Base-by-base conservation (phyloP, 306 rosid species). In the Rubus idaeus region DNA sequence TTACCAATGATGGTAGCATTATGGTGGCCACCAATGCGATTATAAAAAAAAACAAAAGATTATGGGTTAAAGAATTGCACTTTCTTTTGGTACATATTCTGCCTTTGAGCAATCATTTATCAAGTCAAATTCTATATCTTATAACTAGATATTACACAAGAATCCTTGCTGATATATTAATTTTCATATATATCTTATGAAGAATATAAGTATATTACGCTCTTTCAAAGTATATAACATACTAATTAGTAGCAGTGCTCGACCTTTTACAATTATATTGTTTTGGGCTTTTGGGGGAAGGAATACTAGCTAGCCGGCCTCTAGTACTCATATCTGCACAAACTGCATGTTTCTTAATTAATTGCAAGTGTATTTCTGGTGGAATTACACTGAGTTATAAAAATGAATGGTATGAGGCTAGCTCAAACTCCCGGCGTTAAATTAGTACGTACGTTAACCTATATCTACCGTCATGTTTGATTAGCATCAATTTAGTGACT, bases 1-100 rank as follows among this genome's bases (percentile, higher is more conserved):
- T 81, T 87, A 83, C 88, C 89, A 89, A 91, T 89, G 91, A 87
- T 91, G 88, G 77, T 78, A 80, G 78, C 87, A 87, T 84, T 78
- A 88, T 89, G 91, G 86, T 71, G 62, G 75, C 80, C 90, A 85
- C 84, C 85, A 82, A 74, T 52, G 83, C 83, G 83, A 68, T 71
- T 86, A 86, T 85, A 86, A 89, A 84, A 89, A 84, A 84, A 80
- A 64, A 62, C 68, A 30, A 55, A 77, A 83, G 85, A 86, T 84
- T 81, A 81, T 79, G 86, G 83, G 85, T 73, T 76, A 83, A 86
- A 87, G 83, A 87, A 80, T 81, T 91, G 83, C 85, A 74, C 82
- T 83, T 75, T 80, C 80, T 79, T 17, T 78, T 26, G 68, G 57
- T 44, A 41, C 72, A 64, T 84, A 79, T 77, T 79, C 84, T 81